Conservation (phyloP, 2,329 filamentous ascomycete genomes). For the Colletotrichum eremochloae region DNA sequence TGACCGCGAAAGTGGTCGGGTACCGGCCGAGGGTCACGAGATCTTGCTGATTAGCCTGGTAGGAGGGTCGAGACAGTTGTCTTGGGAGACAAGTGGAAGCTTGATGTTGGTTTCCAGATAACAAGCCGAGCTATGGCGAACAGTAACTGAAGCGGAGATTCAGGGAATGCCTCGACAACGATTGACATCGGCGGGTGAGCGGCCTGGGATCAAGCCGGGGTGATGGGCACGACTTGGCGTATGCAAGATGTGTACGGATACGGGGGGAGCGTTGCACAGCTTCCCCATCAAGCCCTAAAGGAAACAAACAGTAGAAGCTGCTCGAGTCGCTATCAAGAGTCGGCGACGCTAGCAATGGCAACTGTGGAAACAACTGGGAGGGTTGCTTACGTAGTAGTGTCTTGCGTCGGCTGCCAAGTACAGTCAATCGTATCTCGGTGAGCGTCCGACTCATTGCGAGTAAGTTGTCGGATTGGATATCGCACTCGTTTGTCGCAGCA, state of each 20-base stretch:
- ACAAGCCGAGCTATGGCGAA: neutral
- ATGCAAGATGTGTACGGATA: neutral
- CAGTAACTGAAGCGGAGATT: too few species aligned
- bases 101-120: neutral
- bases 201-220: too few species aligned
- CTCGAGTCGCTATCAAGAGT: constrained; percentile 6
- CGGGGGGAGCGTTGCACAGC: neutral
- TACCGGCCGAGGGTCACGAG: neutral
- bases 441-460: neutral
- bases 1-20: constrained; percentile 1
- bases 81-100: neutral
- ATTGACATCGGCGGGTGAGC: too few species aligned
- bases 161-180: too few species aligned
- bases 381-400: neutral
- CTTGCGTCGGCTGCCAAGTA: constrained; percentile 14
- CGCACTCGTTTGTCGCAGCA: neutral
- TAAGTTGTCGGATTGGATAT: neutral
- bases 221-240: too few species aligned
- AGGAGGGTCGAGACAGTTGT: neutral
- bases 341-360: constrained; percentile 34
- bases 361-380: neutral
- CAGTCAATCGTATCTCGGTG: neutral
- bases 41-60: neutral
- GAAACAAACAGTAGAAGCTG: neutral
- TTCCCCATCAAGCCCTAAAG: neutral